Conservation (phyloP, 164 flowering plant species). For the Magnolia officinalis region DNA sequence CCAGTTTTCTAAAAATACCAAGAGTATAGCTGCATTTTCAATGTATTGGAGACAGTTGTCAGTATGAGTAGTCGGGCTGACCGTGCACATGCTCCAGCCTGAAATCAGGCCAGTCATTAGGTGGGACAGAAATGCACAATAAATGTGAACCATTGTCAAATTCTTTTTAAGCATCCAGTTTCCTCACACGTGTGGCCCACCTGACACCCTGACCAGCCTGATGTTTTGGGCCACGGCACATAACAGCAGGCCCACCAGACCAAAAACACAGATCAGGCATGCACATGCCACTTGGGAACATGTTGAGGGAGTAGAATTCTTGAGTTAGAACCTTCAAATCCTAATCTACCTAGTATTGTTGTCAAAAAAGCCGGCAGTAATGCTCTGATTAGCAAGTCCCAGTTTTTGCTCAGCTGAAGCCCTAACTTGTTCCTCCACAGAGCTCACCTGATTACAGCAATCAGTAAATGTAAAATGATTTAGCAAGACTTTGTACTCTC, state of each 20-base stretch:
- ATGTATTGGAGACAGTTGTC: too few species aligned
- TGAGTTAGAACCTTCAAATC: background rate
- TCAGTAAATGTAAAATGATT: conserved; percentile 1
- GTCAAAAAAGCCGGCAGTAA: conserved; percentile 99
- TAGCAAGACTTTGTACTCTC: background rate
- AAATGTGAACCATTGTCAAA: too few species aligned
- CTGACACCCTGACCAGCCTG: too few species aligned
- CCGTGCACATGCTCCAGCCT: too few species aligned
- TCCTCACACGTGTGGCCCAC: too few species aligned
- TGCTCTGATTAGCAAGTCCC: conserved; percentile 99
- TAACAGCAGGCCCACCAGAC: background rate
- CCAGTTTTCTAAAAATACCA: too few species aligned
- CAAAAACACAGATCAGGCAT: too few species aligned
- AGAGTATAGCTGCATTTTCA: too few species aligned
- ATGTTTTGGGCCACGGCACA: background rate
- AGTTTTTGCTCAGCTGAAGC: conserved; percentile 99
- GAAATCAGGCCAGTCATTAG: too few species aligned
- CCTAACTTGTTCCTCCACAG: conserved; percentile 99
- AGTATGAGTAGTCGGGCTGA: too few species aligned
- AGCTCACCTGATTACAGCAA: conserved; percentile 51
- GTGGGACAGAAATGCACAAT: too few species aligned
- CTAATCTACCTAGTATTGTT: conserved; percentile 79
- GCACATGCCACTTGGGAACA: background rate
- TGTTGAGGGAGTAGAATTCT: background rate
- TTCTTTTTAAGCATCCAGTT: too few species aligned